Base-by-base conservation (phyloP, 768 basidiomycete genomes). In the Pleurotus platypus region DNA sequence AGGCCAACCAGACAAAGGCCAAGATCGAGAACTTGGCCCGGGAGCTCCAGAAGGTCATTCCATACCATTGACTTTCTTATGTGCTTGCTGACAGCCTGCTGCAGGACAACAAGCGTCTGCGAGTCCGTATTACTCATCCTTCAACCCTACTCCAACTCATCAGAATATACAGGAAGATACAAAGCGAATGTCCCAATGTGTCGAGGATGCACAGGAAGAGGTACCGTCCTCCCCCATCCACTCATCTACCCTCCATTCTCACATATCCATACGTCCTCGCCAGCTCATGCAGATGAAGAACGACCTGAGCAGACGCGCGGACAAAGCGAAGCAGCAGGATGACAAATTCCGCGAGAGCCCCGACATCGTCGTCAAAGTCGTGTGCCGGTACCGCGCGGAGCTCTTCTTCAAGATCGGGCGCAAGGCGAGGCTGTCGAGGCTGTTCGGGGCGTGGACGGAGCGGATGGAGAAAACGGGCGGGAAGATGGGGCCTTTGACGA, bases 391-490 rank as follows among this genome's bases (percentile, higher is more conserved):
- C 68, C 89, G 92, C 46, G 90, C 92, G 3, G 92, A 94, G 65
- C 79, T 94, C 42, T 92, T 90, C 76, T 94, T 94, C 83, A 94
- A 92, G 71, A 91, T 94, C 62, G 90, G 90, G 7, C 87, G 92
- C 68, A 93, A 93, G 72, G 92, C 90, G 24, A 93, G 92, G 67
- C 77, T 94, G 35, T 85, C 86, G 56, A 81, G 88, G 56, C 77
- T 94, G 56, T 92, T 94, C 70, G 87, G 85, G 63, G 89, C 91
- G 27, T 94, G 92, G 91, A 91, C 90, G 24, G 89, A 90, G 50
- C 80, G 92, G 60, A 94, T 94, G 92, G 91, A 92, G 67, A 74
- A 75, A 60, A 74, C 74, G 8, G 71, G 69, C 18, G 66, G 79
- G 57, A 80, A 80, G 73, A 84, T 79, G 61, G 49, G 26, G 8